These are phyloP conservation scores for Colletotrichum sp. DNA, from an alignment of 2,329 filamentous ascomycete species.

Conservation along the genomic window DNA sequence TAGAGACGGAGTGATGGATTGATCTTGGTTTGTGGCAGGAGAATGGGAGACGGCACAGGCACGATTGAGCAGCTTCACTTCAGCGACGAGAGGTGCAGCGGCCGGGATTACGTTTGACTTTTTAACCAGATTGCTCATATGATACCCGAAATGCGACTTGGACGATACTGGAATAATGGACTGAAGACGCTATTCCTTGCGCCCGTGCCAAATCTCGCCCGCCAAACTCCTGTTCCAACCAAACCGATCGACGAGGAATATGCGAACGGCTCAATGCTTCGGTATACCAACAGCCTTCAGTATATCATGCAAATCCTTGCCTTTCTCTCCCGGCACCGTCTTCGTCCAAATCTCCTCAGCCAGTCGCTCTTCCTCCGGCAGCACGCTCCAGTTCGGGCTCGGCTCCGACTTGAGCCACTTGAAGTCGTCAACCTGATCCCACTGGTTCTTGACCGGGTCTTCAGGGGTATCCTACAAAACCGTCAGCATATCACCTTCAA, in stretches of 20 bases:
- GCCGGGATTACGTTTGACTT: conserved; percentile 10
- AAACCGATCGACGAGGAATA: not conserved
- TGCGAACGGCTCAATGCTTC: conserved; percentile 8
- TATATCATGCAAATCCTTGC: conserved; percentile 68
- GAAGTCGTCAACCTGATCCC: conserved; percentile 95
- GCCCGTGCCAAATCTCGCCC: not conserved
- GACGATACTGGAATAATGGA: not conserved
- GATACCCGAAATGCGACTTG: conserved; percentile 20
- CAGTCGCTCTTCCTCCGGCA: conserved; percentile 66
- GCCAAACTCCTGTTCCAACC: not conserved
- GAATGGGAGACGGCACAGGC: not conserved
- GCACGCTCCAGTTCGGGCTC: conserved; percentile 85
- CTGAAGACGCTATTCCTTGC: not conserved
- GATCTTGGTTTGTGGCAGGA: not conserved
- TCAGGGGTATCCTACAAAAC: conserved; percentile 28
- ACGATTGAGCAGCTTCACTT: not conserved
- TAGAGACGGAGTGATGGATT: conserved; percentile 37
- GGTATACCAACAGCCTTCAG: conserved; percentile 56
- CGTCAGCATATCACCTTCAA: not conserved
- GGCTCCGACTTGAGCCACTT: conserved; percentile 90
- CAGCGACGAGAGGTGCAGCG: not conserved
- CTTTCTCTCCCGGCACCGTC: conserved; percentile 67
- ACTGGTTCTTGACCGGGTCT: conserved; percentile 64
- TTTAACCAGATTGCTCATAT: conserved; percentile 1
- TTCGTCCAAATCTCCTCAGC: conserved; percentile 71